Conservation (phyloP, 345 rosid genomes). For the Eucalyptus pauciflora region DNA sequence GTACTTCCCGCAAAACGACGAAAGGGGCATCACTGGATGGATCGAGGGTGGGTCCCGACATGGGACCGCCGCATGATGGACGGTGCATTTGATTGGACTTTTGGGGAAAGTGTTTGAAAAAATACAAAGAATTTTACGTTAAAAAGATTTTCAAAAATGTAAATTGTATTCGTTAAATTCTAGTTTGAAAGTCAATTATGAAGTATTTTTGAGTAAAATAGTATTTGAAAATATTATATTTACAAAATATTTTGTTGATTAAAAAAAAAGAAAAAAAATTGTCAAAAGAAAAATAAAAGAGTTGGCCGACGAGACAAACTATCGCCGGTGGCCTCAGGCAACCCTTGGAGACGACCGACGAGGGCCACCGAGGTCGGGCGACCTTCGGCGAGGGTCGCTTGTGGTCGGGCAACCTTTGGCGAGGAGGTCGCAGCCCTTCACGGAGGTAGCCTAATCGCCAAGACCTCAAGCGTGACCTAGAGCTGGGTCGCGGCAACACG, state of each 20-base stretch:
- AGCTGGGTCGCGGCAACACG: rapidly evolving
- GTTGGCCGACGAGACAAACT: rapidly evolving
- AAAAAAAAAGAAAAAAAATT: no score
- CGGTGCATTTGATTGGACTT: no score
- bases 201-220: rapidly evolving
- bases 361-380: rapidly evolving
- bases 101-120: rapidly evolving
- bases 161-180: no score
- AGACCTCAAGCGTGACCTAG: rapidly evolving
- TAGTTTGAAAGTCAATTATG: rapidly evolving
- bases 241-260: rapidly evolving
- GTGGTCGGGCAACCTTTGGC: rapidly evolving
- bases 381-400: rapidly evolving
- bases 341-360: rapidly evolving
- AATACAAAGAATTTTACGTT: no score
- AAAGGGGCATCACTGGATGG: background rate
- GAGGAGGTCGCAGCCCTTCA: no score
- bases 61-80: background rate
- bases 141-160: rapidly evolving
- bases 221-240: rapidly evolving
- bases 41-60: background rate
- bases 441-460: rapidly evolving
- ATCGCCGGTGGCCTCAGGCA: rapidly evolving
- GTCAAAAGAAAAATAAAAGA: no score
- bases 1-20: background rate